phyloP scores from a whole-genome alignment of 371 early-diverging fungal genomes.

The Mucor lusitanicus region DNA sequence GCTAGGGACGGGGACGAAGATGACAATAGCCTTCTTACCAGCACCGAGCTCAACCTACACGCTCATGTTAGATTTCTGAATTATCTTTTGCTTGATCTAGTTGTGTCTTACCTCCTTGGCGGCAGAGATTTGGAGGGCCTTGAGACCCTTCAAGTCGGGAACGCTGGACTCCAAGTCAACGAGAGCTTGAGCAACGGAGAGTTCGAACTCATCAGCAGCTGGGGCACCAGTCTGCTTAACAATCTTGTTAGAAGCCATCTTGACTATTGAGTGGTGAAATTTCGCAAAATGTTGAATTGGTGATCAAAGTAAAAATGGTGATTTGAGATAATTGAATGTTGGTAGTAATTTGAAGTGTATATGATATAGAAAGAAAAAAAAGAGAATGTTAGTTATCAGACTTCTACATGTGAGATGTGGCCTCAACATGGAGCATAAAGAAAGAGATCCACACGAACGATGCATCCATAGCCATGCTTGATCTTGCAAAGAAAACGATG shows the following conservation, averaged over 20 bases:
- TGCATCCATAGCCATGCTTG: background rate
- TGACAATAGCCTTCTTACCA: conserved; percentile 92
- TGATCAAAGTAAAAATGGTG: too few relatives aligned
- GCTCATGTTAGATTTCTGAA: too few relatives aligned
- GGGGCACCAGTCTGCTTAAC: conserved; percentile 73
- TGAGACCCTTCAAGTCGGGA: conserved; percentile 92
- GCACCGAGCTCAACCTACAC: conserved; percentile 82
- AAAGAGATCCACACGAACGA: background rate
- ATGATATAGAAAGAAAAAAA: background rate
- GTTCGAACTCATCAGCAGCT: conserved; percentile 87
- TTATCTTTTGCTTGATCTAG: background rate
- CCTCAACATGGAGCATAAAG: background rate
- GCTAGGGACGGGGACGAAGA: conserved; percentile 97
- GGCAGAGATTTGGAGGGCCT: conserved; percentile 83
- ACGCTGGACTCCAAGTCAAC: conserved; percentile 91
- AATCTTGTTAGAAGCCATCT: conserved; percentile 62
- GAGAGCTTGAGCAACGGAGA: conserved; percentile 92
- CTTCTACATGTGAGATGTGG: background rate
- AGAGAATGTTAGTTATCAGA: background rate
- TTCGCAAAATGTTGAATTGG: too few relatives aligned
- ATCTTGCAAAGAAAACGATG: background rate
- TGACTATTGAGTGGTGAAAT: conserved; percentile 10
- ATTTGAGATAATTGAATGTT: too few relatives aligned
- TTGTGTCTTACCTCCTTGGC: conserved; percentile 93
- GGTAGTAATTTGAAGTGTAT: too few relatives aligned